These are phyloP conservation scores for Tetracladium setigerum DNA, from an alignment of 495 filamentous ascomycete species.

Conservation along the genomic window DNA sequence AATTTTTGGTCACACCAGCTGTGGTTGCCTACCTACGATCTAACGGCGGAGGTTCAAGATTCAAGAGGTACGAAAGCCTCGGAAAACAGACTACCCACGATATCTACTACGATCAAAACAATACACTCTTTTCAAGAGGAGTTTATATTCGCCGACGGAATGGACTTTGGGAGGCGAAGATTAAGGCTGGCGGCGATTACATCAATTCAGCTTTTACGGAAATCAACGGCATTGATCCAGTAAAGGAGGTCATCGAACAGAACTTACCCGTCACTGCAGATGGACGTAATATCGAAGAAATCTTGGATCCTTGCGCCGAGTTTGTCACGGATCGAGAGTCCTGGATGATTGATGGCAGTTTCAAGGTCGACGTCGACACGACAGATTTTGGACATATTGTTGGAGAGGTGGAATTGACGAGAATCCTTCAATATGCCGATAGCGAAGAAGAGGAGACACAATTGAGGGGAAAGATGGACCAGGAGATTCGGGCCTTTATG, in stretches of 20 bases:
- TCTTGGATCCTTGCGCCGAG: conserved; percentile 20
- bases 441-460: conserved; percentile 16
- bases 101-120: conserved; percentile 26
- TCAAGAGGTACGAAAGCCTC: conserved; percentile 16
- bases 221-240: conserved; percentile 9
- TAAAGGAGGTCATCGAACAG: not conserved
- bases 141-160: conserved; percentile 27
- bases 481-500: conserved; percentile 28
- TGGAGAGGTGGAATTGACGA: conserved; percentile 31
- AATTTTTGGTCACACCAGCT: conserved; percentile 24
- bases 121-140: conserved; percentile 16
- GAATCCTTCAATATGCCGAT: not conserved
- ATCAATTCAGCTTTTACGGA: conserved; percentile 25
- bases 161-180: conserved; percentile 26
- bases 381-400: conserved; percentile 31
- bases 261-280: not conserved
- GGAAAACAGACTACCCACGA: conserved; percentile 22
- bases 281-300: not conserved
- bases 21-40: conserved; percentile 17
- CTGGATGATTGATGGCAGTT: conserved; percentile 27
- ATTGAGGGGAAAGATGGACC: conserved; percentile 25
- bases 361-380: conserved; percentile 26
- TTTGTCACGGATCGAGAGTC: conserved; percentile 24
- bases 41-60: conserved; percentile 18
- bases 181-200: conserved; percentile 19